Conservation (phyloP, 306 rosid species). For the Elaeagnus macrophylla region DNA sequence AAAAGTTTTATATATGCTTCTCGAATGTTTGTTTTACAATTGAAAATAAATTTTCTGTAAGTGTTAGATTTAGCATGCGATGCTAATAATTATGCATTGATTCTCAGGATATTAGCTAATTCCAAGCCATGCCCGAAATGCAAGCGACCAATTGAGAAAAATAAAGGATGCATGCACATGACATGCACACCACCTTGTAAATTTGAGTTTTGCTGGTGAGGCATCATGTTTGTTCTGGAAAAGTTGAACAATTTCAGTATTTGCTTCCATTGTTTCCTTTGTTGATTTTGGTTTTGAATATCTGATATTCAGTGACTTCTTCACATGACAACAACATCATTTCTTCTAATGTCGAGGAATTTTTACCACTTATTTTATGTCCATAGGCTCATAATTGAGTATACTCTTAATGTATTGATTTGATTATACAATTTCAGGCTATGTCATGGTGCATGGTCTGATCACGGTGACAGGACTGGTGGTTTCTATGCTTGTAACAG, state of each 20-base stretch:
- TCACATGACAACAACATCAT: no score
- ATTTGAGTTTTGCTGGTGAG: conserved; percentile 87
- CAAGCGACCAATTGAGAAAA: conserved; percentile 85
- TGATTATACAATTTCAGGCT: conserved; percentile 43
- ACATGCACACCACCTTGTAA: conserved; percentile 87
- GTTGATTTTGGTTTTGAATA: no score
- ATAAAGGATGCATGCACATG: conserved; percentile 93
- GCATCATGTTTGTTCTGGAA: background rate
- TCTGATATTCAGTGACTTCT: no score
- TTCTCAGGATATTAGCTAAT: conserved; percentile 63
- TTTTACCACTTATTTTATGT: no score
- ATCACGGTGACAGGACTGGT: conserved; percentile 90
- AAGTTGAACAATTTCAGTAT: no score
- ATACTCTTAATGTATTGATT: background rate
- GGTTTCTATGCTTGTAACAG: conserved; percentile 97
- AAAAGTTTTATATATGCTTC: no score
- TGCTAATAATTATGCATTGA: conserved; percentile 14
- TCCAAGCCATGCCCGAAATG: conserved; percentile 88
- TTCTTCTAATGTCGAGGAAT: no score
- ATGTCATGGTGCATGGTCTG: conserved; percentile 89
- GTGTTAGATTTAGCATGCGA: background rate
- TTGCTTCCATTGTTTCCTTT: no score
- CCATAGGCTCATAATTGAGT: no score
- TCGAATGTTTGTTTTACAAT: no score
- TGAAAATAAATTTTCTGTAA: no score